Evolutionary conservation across 768 basidiomycete genomes (phyloP), one percentile per base, ranked within the genome.

Genomic region (Lactifluus pinguis): DNA sequence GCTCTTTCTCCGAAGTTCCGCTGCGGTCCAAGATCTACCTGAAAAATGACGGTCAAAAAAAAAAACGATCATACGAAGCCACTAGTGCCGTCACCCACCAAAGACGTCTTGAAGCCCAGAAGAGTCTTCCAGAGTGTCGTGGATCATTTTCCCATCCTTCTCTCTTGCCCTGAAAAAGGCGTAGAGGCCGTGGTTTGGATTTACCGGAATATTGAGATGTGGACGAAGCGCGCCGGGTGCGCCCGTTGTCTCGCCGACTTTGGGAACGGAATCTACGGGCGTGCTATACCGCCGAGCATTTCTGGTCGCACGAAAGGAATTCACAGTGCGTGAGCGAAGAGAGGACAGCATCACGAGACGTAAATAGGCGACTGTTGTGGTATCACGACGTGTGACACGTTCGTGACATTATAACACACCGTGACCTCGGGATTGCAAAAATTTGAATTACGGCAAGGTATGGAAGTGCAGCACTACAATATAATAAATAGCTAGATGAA

Each of bases 1-100:
- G 64, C 84, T 89, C 74, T 98, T 98, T 55, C 86, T 77, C 41
- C 97, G 81, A 49, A 99, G 79, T 69, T 98, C 97, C 10, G 82
- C 78, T 7, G 93, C 86, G 55, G 75, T 80, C 95, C 95, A 98
- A 29, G 89, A 77, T 55, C 95, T 83, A 44, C 94, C 95, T 95
- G 68, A 60, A 36, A 25, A 25, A 2, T 25, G 32, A 48, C 41
- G 49, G 39, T 65, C 44, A 49, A 55, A 44, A 25, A 25, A 25
- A 25, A 25, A 25, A 25, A 25, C 25, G 25, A 25, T 25, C 25
- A 25, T 25, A 25, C 1, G 25, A 25, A 41, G 14, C 14, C 30
- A 10, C 57, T 25, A 53, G 67, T 70, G 49, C 53, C 34, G n/a
- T 71, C 76, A 67, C 76, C 59, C 54, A 79, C 77, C 78, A 48